Conservation (phyloP, 75 land plant species). For the Cupressus sempervirens region DNA sequence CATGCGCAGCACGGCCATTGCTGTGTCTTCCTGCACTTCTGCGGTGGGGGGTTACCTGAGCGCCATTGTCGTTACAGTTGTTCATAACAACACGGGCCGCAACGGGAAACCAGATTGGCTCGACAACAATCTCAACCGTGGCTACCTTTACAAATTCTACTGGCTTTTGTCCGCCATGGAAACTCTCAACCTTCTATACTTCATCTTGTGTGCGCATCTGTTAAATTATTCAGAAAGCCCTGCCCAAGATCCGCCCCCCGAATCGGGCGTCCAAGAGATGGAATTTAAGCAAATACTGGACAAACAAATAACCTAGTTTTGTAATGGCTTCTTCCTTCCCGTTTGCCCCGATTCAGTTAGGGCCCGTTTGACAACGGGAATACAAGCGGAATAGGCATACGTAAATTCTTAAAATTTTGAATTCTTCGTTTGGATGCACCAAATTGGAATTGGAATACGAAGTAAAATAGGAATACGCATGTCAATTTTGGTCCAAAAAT, state of each 20-base stretch:
- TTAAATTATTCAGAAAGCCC: not conserved
- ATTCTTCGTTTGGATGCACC: too few relatives aligned
- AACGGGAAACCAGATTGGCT: conserved; percentile 9
- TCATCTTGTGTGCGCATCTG: not conserved
- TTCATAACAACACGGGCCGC: conserved; percentile 4
- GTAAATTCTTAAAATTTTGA: too few relatives aligned
- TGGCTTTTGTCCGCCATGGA: conserved; percentile 10
- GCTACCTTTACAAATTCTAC: not conserved
- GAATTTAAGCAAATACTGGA: not conserved
- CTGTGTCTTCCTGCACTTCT: conserved; percentile 15
- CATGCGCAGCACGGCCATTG: conserved; percentile 31
- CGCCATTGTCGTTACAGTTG: not conserved
- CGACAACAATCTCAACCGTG: conserved; percentile 13
- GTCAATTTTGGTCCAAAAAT: too few relatives aligned
- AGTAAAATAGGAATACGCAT: too few relatives aligned
- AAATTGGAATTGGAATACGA: too few relatives aligned
- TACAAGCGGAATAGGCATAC: too few relatives aligned
- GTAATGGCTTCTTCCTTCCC: too few relatives aligned
- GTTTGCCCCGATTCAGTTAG: too few relatives aligned
- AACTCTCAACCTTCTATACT: not conserved
- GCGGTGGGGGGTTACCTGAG: conserved; percentile 16
- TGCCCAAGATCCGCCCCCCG: not conserved
- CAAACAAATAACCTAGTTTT: too few relatives aligned
- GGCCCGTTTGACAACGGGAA: too few relatives aligned
- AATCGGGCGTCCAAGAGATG: not conserved